Evolutionary conservation across 306 rosid genomes (phyloP).

Genomic region (Cicer yamashitae): DNA sequence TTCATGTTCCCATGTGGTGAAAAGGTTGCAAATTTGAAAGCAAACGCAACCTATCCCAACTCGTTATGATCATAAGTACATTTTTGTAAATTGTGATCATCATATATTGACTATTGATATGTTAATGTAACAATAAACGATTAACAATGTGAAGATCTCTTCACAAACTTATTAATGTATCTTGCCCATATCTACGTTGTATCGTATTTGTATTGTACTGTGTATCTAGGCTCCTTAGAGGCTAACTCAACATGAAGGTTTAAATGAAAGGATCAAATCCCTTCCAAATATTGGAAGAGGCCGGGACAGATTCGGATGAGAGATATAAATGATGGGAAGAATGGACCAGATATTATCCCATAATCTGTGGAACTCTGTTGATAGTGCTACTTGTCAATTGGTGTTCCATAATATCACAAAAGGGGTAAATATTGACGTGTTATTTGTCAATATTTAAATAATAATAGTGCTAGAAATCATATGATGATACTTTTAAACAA

Average conservation of each 20-base stretch:
- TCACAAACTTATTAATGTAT: too few relatives aligned
- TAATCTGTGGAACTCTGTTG: slow-evolving; percentile 15
- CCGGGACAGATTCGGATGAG: background rate
- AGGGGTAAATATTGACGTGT: background rate
- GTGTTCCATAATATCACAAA: slow-evolving; percentile 6
- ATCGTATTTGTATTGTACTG: too few relatives aligned
- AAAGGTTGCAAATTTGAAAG: too few relatives aligned
- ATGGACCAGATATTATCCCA: slow-evolving; percentile 16
- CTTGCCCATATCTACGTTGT: too few relatives aligned
- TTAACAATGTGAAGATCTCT: too few relatives aligned
- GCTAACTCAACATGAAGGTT: slow-evolving; percentile 28
- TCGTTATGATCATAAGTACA: too few relatives aligned
- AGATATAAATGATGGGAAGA: background rate
- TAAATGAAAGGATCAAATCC: slow-evolving; percentile 10
- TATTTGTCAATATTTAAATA: background rate
- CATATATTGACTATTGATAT: too few relatives aligned
- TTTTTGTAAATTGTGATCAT: too few relatives aligned
- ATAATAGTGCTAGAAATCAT: slow-evolving; percentile 21
- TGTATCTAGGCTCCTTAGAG: background rate
- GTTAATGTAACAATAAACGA: too few relatives aligned
- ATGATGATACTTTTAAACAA: background rate
- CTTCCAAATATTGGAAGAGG: slow-evolving; percentile 22
- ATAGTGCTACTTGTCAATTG: background rate
- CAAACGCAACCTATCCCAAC: too few relatives aligned
- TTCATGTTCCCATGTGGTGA: too few relatives aligned